These are phyloP conservation scores for Globisporangium polare DNA, from an alignment of 352 stramenopile species.

Conservation along the genomic window DNA sequence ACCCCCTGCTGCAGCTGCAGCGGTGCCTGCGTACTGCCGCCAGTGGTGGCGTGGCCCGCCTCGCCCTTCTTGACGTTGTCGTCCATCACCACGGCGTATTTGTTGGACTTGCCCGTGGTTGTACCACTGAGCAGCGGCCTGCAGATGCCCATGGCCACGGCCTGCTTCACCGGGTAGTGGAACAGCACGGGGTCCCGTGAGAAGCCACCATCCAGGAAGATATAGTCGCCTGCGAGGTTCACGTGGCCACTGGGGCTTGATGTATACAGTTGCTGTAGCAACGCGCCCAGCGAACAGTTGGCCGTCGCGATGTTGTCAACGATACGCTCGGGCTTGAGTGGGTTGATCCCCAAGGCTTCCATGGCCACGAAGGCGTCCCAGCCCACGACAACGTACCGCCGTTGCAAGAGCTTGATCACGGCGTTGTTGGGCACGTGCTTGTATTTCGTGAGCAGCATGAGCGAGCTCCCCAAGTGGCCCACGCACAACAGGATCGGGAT, in stretches of 20 bases:
- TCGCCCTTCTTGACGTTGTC: not conserved
- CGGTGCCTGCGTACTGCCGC: too few relatives aligned
- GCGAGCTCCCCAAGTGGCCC: not conserved
- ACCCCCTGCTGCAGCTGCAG: not conserved
- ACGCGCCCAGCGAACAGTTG: conserved; percentile 32
- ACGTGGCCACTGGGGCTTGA: conserved; percentile 30
- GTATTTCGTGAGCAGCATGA: not conserved
- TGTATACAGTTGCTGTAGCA: conserved; percentile 46
- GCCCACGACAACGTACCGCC: not conserved
- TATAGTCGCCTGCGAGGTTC: not conserved
- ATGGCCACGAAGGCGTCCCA: conserved; percentile 17
- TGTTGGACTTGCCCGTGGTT: not conserved
- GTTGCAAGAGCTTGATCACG: not conserved
- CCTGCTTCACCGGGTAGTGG: not conserved
- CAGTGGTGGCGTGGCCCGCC: not conserved
- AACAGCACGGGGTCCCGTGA: not conserved
- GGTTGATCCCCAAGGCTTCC: conserved; percentile 45
- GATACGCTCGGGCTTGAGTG: conserved; percentile 21
- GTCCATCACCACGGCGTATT: not conserved
- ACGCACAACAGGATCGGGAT: not conserved
- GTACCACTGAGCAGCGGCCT: not conserved
- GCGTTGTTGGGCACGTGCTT: not conserved
- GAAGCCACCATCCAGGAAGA: not conserved
- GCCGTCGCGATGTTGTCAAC: conserved; percentile 15
- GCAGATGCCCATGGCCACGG: not conserved